Evolutionary conservation across 1,284 basidiomycete species (phyloP).

Genomic region (Wallemia hederae): DNA sequence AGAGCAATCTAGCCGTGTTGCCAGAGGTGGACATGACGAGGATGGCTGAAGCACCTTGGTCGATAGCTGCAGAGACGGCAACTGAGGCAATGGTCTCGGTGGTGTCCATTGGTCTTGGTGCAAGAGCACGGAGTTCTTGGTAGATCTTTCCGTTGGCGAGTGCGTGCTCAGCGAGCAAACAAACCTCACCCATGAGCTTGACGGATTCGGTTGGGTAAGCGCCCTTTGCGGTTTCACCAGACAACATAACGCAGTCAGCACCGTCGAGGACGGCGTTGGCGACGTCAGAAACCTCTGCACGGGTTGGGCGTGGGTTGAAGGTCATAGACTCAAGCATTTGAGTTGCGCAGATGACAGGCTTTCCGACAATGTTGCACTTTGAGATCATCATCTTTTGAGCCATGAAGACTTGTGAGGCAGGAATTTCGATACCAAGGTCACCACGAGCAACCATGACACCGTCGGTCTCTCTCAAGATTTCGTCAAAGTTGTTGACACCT

Average conservation of each 20-base stretch:
- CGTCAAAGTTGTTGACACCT: slow-evolving; percentile 88
- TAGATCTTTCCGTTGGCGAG: slow-evolving; percentile 53
- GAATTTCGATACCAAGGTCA: slow-evolving; percentile 92
- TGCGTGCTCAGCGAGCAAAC: slow-evolving; percentile 69
- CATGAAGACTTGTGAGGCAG: slow-evolving; percentile 85
- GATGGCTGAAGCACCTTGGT: slow-evolving; percentile 79
- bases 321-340: slow-evolving; percentile 64
- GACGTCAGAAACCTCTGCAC: slow-evolving; percentile 88
- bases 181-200: slow-evolving; percentile 90
- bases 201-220: slow-evolving; percentile 75
- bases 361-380: slow-evolving; percentile 85
- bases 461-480: slow-evolving; percentile 70
- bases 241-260: slow-evolving; percentile 94
- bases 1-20: slow-evolving; percentile 79
- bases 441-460: slow-evolving; percentile 98
- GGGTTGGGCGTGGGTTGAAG: slow-evolving; percentile 84
- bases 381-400: slow-evolving; percentile 99
- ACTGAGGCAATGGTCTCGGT: slow-evolving; percentile 80
- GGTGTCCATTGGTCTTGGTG: slow-evolving; percentile 62
- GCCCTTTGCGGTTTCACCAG: slow-evolving; percentile 90
- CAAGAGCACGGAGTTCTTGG: slow-evolving; percentile 51
- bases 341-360: slow-evolving; percentile 94
- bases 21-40: slow-evolving; percentile 79
- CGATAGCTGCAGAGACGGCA: slow-evolving; percentile 71
- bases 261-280: slow-evolving; percentile 93